Percentiles rank a stretch among this genome's conserved stretches.
phyloP scores from a whole-genome alignment of 495 filamentous ascomycete species.

The Neurospora sp. region DNA sequence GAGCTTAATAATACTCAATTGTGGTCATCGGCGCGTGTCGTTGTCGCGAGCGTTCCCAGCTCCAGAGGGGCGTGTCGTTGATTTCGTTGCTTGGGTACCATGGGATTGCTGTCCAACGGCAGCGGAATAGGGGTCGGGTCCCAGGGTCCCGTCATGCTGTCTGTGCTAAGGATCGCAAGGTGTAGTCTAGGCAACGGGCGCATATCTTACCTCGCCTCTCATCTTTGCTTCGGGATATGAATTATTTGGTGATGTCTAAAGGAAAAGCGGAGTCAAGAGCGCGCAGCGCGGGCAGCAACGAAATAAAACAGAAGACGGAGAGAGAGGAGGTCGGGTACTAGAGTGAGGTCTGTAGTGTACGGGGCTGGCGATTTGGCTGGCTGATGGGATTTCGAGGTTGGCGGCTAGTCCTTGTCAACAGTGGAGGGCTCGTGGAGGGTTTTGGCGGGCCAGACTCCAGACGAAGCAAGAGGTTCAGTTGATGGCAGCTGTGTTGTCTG shows the following conservation, averaged over 20 bases:
- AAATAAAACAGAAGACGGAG: slow-evolving; percentile 2
- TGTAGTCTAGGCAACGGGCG: neutral
- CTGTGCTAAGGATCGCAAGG: slow-evolving; percentile 1
- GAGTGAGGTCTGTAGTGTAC: neutral
- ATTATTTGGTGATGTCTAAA: slow-evolving; percentile 6
- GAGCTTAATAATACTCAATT: neutral
- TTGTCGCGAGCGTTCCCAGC: neutral
- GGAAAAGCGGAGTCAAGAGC: slow-evolving; percentile 7
- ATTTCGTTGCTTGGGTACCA: neutral
- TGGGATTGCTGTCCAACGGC: neutral
- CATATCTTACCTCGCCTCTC: slow-evolving; percentile 42
- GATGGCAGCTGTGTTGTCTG: neutral
- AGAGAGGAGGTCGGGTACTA: slow-evolving; percentile 4
- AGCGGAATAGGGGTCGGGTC: slow-evolving; percentile 1
- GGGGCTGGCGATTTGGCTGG: neutral
- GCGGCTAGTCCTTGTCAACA: neutral
- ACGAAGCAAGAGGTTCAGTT: slow-evolving; percentile 8
- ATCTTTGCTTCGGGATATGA: slow-evolving; percentile 24
- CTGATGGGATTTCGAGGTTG: neutral
- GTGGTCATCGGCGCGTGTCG: neutral
- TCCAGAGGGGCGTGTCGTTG: neutral
- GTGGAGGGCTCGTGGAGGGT: neutral
- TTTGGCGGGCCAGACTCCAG: neutral
- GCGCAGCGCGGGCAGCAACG: slow-evolving; percentile 9
- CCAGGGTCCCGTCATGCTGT: neutral